Base-by-base conservation (phyloP, 2,329 filamentous ascomycete genomes). In the Onygena corvina region DNA sequence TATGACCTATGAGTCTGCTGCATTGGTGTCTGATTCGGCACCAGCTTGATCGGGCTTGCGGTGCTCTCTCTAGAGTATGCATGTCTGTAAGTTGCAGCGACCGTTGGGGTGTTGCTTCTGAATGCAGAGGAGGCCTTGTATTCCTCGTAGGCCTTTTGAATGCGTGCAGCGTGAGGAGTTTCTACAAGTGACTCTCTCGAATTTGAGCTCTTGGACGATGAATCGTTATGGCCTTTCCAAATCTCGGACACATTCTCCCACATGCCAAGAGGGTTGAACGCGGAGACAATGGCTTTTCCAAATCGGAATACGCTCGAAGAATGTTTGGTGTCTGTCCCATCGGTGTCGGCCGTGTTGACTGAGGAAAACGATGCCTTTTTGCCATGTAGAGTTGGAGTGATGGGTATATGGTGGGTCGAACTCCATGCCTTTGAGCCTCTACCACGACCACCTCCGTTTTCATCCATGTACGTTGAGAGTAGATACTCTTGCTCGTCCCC, bases 301-400 rank as follows among this genome's bases (percentile, higher is more conserved):
- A 79, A 77, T 4, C 71, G 68, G 55, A 76, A 76, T 29, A 79
- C 70, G 8, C 72, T 70, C 2, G 67, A 72, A n/a, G n/a, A n/a
- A 2, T 67, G 61, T 47, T 66, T 66, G 49, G 50, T 4, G 20
- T 45, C 51, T 21, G 48, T 3, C 14, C 34, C 27, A 31, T 54
- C 50, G 9, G 49, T 44, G 8, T 42, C 21, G 12, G n/a, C 21
- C 5, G 36, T 27, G 12, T 42, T 42, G 36, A 25, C 12, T 12
- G 36, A 42, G 16, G 36, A 42, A 14, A 42, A n/a, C n/a, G 21
- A 42, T n/a, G 20, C 21, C 21, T 42, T 42, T 23, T 42, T 42
- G 36, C 36, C 21, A 25, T 42, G 36, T 14, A 42, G 36, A 11
- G 21, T 27, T 11, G 36, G 36, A 25, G 36, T 27, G 6, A 25